Evolutionary conservation across 2,329 filamentous ascomycete genomes (phyloP).

Genomic region (Rhexocercosporidium sp.): DNA sequence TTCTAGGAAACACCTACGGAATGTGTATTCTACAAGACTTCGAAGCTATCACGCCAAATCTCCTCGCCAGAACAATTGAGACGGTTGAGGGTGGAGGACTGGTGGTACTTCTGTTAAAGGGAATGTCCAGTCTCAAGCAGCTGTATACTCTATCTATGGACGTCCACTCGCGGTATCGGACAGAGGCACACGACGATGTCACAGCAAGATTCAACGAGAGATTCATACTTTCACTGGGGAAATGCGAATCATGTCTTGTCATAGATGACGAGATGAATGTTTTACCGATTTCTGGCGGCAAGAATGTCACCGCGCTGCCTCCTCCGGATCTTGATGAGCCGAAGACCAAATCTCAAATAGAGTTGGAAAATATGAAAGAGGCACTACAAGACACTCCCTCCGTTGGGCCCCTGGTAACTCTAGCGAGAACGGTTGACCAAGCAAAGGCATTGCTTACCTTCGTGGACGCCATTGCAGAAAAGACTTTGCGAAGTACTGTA

Average conservation of each 20-base stretch:
- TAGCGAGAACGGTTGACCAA: conserved; percentile 92
- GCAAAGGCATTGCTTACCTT: conserved; percentile 97
- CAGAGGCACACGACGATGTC: conserved; percentile 94
- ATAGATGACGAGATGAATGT: conserved; percentile 99
- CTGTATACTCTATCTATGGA: conserved; percentile 98
- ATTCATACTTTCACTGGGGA: conserved; percentile 93
- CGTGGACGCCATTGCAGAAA: conserved; percentile 94
- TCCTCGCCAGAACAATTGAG: conserved; percentile 92
- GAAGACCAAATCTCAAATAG: conserved; percentile 72
- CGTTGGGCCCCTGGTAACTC: conserved; percentile 79
- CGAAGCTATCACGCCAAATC: conserved; percentile 95
- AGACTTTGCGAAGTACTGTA: conserved; percentile 92
- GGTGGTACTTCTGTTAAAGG: conserved; percentile 88
- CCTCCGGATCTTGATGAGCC: conserved; percentile 75
- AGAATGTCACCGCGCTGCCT: conserved; percentile 82
- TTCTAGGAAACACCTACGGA: conserved; percentile 95
- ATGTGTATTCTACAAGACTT: conserved; percentile 99
- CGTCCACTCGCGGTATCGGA: conserved; percentile 93
- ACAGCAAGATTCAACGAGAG: conserved; percentile 97
- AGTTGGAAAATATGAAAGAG: conserved; percentile 88
- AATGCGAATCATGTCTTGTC: conserved; percentile 91
- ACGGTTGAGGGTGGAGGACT: conserved; percentile 96
- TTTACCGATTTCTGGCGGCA: conserved; percentile 93
- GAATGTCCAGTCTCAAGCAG: conserved; percentile 96
- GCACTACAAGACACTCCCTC: conserved; percentile 84